These are phyloP conservation scores for Rubia balearica DNA, from an alignment of 305 asterid genomes.

Conservation along the genomic window DNA sequence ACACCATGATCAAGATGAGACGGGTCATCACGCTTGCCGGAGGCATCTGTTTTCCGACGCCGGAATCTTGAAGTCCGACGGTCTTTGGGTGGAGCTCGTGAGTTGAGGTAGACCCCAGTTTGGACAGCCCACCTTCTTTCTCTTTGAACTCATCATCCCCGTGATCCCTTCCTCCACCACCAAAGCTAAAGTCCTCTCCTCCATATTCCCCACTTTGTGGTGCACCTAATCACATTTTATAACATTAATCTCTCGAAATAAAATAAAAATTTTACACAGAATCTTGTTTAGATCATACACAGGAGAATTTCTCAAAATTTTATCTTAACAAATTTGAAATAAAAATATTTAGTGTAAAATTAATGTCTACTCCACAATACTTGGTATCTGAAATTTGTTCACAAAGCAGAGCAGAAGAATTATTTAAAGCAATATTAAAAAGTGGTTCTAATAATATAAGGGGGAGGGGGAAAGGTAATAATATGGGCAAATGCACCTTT, in stretches of 20 bases:
- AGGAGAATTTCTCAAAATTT: too few relatives aligned
- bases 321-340: too few relatives aligned
- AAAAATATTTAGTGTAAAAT: too few relatives aligned
- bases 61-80: conserved; percentile 34
- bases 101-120: conserved; percentile 40
- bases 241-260: not conserved
- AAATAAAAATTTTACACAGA: not conserved
- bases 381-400: too few relatives aligned
- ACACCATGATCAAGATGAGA: conserved; percentile 88
- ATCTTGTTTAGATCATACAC: too few relatives aligned
- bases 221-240: conserved; percentile 23
- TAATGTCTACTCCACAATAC: too few relatives aligned
- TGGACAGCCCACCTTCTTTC: conserved; percentile 46
- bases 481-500: conserved; percentile 43
- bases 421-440: not conserved
- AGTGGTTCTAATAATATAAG: not conserved
- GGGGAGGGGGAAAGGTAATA: not conserved
- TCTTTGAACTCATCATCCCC: conserved; percentile 42
- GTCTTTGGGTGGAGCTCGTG: conserved; percentile 44
- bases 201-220: conserved; percentile 50
- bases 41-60: conserved; percentile 70
- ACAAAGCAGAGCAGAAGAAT: too few relatives aligned
- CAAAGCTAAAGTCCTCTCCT: conserved; percentile 65
- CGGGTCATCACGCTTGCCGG: conserved; percentile 96
- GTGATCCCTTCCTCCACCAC: conserved; percentile 45